phyloP scores from a whole-genome alignment of 192 early-diverging fungal species.

The Chytriomyces hyalinus region DNA sequence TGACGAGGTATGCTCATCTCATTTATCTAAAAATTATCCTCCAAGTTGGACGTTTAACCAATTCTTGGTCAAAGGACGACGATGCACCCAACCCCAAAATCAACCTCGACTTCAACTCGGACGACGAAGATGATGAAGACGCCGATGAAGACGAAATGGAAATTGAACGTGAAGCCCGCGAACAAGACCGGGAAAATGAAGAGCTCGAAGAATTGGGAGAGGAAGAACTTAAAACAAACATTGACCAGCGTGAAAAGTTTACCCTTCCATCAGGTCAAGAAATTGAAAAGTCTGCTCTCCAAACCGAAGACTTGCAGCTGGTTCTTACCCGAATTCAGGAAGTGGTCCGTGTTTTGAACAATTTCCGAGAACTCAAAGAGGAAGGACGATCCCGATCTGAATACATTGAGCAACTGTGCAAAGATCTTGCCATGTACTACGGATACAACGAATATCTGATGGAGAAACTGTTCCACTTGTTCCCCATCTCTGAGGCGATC shows the following conservation, averaged over 20 bases:
- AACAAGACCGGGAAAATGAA: constrained; percentile 62
- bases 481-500: constrained; percentile 83
- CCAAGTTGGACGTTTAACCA: constrained; percentile 22
- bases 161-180: constrained; percentile 74
- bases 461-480: constrained; percentile 90
- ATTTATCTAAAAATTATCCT: neutral
- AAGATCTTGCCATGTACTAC: constrained; percentile 92
- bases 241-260: constrained; percentile 70
- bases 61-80: constrained; percentile 26
- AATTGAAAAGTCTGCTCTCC: constrained; percentile 69
- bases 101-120: constrained; percentile 43
- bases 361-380: constrained; percentile 86
- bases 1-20: constrained; percentile 9
- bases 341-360: constrained; percentile 83
- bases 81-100: constrained; percentile 33
- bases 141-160: constrained; percentile 61
- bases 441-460: constrained; percentile 92
- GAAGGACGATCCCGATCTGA: constrained; percentile 77
- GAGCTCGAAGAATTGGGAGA: constrained; percentile 77
- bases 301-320: constrained; percentile 69
- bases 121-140: constrained; percentile 51
- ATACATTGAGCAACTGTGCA: constrained; percentile 84
- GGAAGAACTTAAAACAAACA: constrained; percentile 76
- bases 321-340: constrained; percentile 91
- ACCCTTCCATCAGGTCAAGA: constrained; percentile 67